Base-by-base conservation (phyloP, 441 rosid species). In the Raphanus hybrid region DNA sequence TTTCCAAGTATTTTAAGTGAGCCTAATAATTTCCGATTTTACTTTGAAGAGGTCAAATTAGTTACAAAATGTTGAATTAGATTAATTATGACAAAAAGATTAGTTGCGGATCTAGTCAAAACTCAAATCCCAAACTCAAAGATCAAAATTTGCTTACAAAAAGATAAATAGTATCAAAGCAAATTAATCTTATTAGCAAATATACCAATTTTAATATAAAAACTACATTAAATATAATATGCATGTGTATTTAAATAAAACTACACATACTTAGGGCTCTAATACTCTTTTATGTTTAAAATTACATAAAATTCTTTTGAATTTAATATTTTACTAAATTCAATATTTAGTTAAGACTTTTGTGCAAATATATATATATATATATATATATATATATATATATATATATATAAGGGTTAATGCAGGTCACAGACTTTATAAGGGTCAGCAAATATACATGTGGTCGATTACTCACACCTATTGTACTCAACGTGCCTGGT, bases 381-480 rank as follows among this genome's bases (percentile, higher is more conserved):
- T 9, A 41, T 41, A 41, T 34, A 27, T 34, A 34, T 34, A 34
- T 27, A 34, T 34, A 34, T 34, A 34, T 34, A 34, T 34, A 34
- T 41, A 43, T 41, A 9, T 41, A 43, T 45, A 45, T 50, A n/a
- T 5, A 14, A n/a, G n/a, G 20, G 57, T 50, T 14, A 15, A 52
- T 52, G 58, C 20, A 55, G 34, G 16, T 69, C 75, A 62, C 64
- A 76, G 63, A 52, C 64, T 69, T 69, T 62, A 37, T 23, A 70
- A 76, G 79, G 8, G 75, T 70, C 70, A 76, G 55, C 75, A 63
- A 69, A 23, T 54, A 70, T 69, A 27, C 66, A 70, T 70, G 80
- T 76, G 70, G 70, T 76, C 26, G 80, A 70, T 70, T 54, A 63
- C 59, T 64, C 75, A 76, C 80, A 70, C 59, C 66, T 77, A 64